Percentiles rank a stretch among this genome's conserved stretches.
Conservation (phyloP, 768 basidiomycete genomes). For the Xanthoconium stramineum region DNA sequence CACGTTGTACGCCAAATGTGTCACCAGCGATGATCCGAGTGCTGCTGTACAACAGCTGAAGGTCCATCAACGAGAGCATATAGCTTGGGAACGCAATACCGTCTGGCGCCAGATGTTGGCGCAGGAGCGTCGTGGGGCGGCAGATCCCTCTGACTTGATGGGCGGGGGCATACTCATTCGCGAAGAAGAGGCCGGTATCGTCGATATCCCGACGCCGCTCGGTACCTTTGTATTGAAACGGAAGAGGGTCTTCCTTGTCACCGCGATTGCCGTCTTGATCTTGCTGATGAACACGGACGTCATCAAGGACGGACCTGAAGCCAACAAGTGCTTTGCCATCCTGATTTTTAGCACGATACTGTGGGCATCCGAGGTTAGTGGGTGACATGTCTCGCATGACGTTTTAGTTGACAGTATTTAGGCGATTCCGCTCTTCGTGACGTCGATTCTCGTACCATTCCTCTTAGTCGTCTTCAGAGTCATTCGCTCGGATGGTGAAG, state of each 20-base stretch:
- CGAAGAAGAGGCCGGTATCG: slow-evolving; percentile 34
- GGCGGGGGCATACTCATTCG: slow-evolving; percentile 48
- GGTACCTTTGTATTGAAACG: slow-evolving; percentile 65
- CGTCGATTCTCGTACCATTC: slow-evolving; percentile 84
- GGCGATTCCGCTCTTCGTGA: slow-evolving; percentile 98
- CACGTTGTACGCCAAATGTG: slow-evolving; percentile 80
- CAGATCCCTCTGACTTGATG: slow-evolving; percentile 32
- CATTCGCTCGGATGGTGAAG: slow-evolving; percentile 51
- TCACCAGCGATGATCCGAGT: slow-evolving; percentile 65
- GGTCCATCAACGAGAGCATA: slow-evolving; percentile 85
- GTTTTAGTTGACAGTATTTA: slow-evolving; percentile 29
- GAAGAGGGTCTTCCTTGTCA: slow-evolving; percentile 53
- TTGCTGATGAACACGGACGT: slow-evolving; percentile 57
- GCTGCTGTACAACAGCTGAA: slow-evolving; percentile 79
- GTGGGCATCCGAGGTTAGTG: slow-evolving; percentile 92
- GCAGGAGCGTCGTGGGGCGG: slow-evolving; percentile 61
- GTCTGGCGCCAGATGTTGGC: slow-evolving; percentile 97
- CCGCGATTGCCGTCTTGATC: slow-evolving; percentile 58
- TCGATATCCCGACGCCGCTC: slow-evolving; percentile 57
- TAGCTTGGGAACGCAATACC: slow-evolving; percentile 97
- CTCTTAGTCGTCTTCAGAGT: slow-evolving; percentile 84
- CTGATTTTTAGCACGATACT: slow-evolving; percentile 86
- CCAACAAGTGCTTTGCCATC: slow-evolving; percentile 89
- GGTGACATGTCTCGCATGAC: background rate
- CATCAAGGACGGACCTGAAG: slow-evolving; percentile 57